Evolutionary conservation across 1,284 basidiomycete genomes (phyloP).

Genomic region (Papiliotrema laurentii): DNA sequence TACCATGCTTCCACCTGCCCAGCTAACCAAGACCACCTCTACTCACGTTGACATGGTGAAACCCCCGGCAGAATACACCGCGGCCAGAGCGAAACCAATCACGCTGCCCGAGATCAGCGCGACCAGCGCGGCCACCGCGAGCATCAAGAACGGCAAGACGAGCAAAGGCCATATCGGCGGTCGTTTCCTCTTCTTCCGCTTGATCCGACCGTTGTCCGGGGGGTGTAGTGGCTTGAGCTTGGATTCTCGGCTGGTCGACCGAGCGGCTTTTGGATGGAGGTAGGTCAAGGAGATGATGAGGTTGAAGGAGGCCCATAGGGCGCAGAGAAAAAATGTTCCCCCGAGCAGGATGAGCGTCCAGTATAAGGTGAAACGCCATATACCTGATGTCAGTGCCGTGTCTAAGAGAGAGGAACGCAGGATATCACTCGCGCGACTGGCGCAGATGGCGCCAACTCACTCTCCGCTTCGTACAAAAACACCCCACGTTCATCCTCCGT

Average conservation of each 20-base stretch:
- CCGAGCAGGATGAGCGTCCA: constrained; percentile 75
- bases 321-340: constrained; percentile 64
- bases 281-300: constrained; percentile 63
- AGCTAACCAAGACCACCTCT: background rate
- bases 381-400: constrained; percentile 54
- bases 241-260: no score
- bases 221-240: background rate
- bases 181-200: constrained; percentile 12
- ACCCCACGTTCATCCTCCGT: constrained; percentile 29
- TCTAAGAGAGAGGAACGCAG: no score
- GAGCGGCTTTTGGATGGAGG: constrained; percentile 10
- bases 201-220: no score
- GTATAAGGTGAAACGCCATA: constrained; percentile 77
- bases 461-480: constrained; percentile 49
- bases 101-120: constrained; percentile 66
- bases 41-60: constrained; percentile 77
- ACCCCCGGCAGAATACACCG: constrained; percentile 61
- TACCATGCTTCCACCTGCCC: background rate
- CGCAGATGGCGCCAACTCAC: constrained; percentile 14
- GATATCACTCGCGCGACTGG: background rate
- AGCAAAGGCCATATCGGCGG: constrained; percentile 38
- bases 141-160: constrained; percentile 28
- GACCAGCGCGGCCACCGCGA: constrained; percentile 55
- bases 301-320: constrained; percentile 63
- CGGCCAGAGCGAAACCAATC: constrained; percentile 65